These are phyloP conservation scores for Vaccinium corymbosum DNA, from an alignment of 148 eudicot species.

Conservation along the genomic window DNA sequence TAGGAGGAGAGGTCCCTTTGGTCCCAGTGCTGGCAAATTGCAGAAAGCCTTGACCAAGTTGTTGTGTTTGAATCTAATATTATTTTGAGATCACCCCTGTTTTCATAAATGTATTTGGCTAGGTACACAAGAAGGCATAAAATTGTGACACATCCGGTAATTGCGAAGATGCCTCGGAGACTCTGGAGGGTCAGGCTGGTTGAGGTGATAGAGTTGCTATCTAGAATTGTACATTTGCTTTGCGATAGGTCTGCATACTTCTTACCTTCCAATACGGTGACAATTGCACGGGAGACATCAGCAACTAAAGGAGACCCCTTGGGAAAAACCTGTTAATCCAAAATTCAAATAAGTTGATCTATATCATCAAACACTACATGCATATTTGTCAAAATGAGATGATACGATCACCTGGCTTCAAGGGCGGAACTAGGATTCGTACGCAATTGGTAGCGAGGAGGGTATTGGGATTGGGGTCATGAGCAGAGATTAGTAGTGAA, in stretches of 20 bases:
- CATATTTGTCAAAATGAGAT: no score
- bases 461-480: no score
- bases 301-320: conserved; percentile 28
- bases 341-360: not conserved
- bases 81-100: conserved; percentile 5
- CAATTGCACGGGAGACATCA: conserved; percentile 27
- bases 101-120: conserved; percentile 13
- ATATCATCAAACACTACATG: not conserved
- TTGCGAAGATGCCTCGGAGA: conserved; percentile 22
- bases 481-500: no score
- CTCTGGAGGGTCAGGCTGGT: conserved; percentile 23
- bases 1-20: no score
- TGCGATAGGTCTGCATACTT: not conserved
- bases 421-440: no score
- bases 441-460: no score
- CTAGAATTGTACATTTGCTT: not conserved
- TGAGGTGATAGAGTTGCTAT: not conserved
- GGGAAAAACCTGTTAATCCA: conserved; percentile 21
- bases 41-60: no score
- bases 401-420: no score
- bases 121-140: conserved; percentile 19
- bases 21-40: no score
- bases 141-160: conserved; percentile 28
- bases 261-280: conserved; percentile 18
- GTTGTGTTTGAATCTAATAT: no score